Percentiles rank a stretch among this genome's conserved stretches.
phyloP scores from a whole-genome alignment of 352 stramenopile species.

The Phytophthora idaei region DNA sequence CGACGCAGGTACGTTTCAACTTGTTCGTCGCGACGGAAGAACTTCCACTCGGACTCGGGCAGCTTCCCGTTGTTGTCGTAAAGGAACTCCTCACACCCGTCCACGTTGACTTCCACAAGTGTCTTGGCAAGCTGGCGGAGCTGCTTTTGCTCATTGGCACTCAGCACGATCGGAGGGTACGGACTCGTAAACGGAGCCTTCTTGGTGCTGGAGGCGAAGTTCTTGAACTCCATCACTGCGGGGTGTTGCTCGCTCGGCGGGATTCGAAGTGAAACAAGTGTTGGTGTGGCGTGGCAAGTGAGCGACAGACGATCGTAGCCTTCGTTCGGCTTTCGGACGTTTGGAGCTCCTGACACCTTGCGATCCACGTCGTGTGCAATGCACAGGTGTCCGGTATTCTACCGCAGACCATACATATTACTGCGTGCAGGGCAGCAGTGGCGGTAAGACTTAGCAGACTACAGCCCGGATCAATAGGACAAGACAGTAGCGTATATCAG shows the following conservation, averaged over 20 bases:
- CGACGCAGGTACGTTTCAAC: conserved; percentile 31
- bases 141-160: conserved; percentile 28
- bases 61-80: conserved; percentile 28
- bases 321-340: neutral
- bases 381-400: conserved; percentile 2
- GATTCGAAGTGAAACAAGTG: conserved; percentile 19
- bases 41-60: conserved; percentile 30
- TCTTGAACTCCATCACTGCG: conserved; percentile 27
- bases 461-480: conserved; percentile 8
- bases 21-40: conserved; percentile 31
- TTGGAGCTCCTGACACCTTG: conserved; percentile 1
- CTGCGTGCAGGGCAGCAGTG: neutral
- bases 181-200: conserved; percentile 31
- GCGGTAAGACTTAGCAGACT: neutral
- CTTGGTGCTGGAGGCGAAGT: conserved; percentile 29
- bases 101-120: conserved; percentile 33
- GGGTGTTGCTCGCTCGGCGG: conserved; percentile 9
- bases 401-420: conserved; percentile 18
- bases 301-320: conserved; percentile 2
- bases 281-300: neutral
- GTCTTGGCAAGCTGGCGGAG: conserved; percentile 28
- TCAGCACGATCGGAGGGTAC: conserved; percentile 29
- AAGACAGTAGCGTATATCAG: conserved; percentile 15
- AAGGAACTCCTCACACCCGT: conserved; percentile 32
- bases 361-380: conserved; percentile 2